Evolutionary conservation across 768 basidiomycete genomes (phyloP).

Genomic region (Leccinum obscurum): DNA sequence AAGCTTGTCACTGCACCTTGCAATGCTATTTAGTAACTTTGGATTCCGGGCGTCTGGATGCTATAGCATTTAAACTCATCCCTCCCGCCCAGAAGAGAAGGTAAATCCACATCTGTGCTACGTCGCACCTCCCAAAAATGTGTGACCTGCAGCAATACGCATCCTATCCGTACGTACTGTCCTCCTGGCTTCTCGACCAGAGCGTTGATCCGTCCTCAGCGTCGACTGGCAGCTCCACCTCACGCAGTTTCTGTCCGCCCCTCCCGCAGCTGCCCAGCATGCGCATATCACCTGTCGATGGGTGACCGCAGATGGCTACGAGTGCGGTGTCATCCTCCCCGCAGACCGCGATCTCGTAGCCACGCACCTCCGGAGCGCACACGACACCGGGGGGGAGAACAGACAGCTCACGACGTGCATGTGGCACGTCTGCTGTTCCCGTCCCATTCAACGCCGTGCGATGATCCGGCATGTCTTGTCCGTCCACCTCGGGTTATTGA

Average conservation of each 20-base stretch:
- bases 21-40: neutral
- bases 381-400: neutral
- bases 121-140: neutral
- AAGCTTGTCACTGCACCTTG: neutral
- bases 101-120: neutral
- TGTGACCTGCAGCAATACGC: neutral
- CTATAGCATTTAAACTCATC: neutral
- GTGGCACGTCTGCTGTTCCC: neutral
- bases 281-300: neutral
- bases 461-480: constrained; percentile 3
- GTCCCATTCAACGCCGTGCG: constrained; percentile 3
- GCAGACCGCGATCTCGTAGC: neutral
- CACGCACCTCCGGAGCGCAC: constrained; percentile 1
- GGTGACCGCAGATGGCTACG: neutral
- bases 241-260: neutral
- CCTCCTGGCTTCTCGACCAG: neutral
- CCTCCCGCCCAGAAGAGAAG: neutral
- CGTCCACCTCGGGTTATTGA: neutral
- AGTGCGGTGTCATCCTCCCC: neutral
- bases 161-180: neutral
- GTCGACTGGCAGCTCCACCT: neutral
- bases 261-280: neutral
- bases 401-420: neutral
- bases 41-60: neutral
- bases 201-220: neutral